phyloP scores from a whole-genome alignment of 768 basidiomycete species.

The Cantharellus cinnabarinus region DNA sequence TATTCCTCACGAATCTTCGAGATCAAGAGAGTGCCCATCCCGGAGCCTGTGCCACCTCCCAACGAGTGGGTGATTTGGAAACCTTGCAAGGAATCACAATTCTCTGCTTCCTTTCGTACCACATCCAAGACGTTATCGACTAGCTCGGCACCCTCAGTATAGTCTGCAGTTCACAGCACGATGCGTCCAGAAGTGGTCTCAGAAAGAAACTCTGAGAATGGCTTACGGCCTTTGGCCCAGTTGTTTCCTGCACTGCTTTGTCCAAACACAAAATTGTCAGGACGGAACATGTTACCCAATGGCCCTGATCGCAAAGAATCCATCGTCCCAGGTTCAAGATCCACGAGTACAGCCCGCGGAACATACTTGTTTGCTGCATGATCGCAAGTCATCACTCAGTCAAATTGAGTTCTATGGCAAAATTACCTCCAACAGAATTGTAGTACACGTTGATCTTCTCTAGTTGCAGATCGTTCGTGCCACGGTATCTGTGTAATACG shows the following conservation, averaged over 20 bases:
- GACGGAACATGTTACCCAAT: slow-evolving; percentile 82
- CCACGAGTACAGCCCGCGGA: slow-evolving; percentile 90
- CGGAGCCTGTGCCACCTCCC: slow-evolving; percentile 98
- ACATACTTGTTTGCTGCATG: slow-evolving; percentile 70
- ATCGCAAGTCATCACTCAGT: neutral
- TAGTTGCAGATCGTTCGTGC: slow-evolving; percentile 84
- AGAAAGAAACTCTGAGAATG: neutral
- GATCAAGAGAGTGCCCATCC: slow-evolving; percentile 98
- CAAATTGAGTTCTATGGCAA: no score
- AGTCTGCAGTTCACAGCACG: slow-evolving; percentile 27
- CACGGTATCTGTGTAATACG: slow-evolving; percentile 39
- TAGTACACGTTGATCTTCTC: slow-evolving; percentile 98
- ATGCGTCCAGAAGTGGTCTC: slow-evolving; percentile 1
- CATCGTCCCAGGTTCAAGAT: slow-evolving; percentile 96
- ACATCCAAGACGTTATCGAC: slow-evolving; percentile 97
- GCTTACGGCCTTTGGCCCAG: slow-evolving; percentile 99
- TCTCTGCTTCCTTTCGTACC: slow-evolving; percentile 97
- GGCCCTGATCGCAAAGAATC: slow-evolving; percentile 81
- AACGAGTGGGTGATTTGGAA: slow-evolving; percentile 99
- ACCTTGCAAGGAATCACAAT: slow-evolving; percentile 89
- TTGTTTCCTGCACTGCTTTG: slow-evolving; percentile 99
- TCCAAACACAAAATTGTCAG: slow-evolving; percentile 96
- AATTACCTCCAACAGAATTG: slow-evolving; percentile 61
- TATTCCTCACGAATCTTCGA: slow-evolving; percentile 99
- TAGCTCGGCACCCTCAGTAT: slow-evolving; percentile 93